A percentile compares a stretch with the other conserved stretches of the same genome.
These are phyloP conservation scores for Quercus dentata DNA, from an alignment of 306 rosid genomes.

Conservation along the genomic window DNA sequence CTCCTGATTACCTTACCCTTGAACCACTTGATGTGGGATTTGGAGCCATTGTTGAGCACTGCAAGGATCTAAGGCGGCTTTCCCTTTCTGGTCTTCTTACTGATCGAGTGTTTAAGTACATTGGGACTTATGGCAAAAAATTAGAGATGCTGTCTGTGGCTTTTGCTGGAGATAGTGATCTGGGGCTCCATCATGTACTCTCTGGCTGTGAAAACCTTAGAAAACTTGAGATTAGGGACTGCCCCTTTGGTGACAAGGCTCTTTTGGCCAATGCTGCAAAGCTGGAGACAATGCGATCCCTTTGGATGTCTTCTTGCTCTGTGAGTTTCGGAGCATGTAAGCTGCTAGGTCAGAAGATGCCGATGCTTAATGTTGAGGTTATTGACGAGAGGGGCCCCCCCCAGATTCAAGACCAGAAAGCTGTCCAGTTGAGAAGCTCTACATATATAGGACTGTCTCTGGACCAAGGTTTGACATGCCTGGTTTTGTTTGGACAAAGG, in stretches of 20 bases:
- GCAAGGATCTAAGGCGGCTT: conserved; percentile 84
- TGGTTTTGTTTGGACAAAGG: conserved; percentile 77
- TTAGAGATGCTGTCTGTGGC: conserved; percentile 98
- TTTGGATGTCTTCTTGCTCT: conserved; percentile 99
- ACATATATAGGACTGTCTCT: conserved; percentile 70
- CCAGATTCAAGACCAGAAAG: conserved; percentile 70
- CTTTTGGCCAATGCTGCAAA: conserved; percentile 98
- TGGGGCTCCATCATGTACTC: conserved; percentile 85
- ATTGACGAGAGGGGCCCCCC: conserved; percentile 91
- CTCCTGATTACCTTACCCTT: conserved; percentile 69
- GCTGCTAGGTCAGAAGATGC: conserved; percentile 83
- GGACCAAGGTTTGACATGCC: conserved; percentile 93
- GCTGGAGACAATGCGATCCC: conserved; percentile 99
- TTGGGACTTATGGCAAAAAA: conserved; percentile 74
- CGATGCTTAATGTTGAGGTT: conserved; percentile 88
- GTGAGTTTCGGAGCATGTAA: conserved; percentile 97
- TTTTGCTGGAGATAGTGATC: conserved; percentile 92
- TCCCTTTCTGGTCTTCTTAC: conserved; percentile 89
- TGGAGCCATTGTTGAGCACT: conserved; percentile 96
- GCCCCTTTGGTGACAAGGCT: conserved; percentile 98
- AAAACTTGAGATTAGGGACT: conserved; percentile 97
- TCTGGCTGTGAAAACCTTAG: conserved; percentile 94
- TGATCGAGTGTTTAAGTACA: conserved; percentile 74
- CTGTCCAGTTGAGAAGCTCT: conserved; percentile 87
- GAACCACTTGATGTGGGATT: conserved; percentile 81